Base-by-base conservation (phyloP, 352 stramenopile genomes). In the Globisporangium heterothallicum region DNA sequence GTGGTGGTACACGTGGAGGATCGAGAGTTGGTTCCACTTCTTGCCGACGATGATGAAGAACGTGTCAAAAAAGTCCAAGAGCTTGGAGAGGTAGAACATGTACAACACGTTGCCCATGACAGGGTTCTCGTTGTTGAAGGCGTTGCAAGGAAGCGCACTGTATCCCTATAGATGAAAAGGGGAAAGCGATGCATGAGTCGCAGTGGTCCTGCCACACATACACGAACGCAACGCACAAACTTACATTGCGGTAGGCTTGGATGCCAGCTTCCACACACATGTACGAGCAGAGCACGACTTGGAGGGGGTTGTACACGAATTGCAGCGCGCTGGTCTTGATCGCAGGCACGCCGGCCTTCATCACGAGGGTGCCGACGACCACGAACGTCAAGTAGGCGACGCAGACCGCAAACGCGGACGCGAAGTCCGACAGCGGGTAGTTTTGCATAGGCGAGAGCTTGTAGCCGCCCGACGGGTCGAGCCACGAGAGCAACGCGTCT, bases 41-140 rank as follows among this genome's bases (percentile, higher is more conserved):
- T 98, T 98, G 58, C 93, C 90, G 22, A 98, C 59, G 52, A 99
- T 91, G 66, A 99, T 99, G 76, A 99, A 99, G 70, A 99, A 86
- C 30, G 92, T 97, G 75, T 97, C 91, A 53, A 72, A 70, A 52
- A 96, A 94, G 61, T 97, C 91, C 18, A 97, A 69, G 35, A 97
- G 72, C 82, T 99, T 99, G 53, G 89, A 98, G 50, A 99, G 71
- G 79, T 98, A 99, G 68, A 99, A 99, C 14, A 99, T 74, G 86
- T 97, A 99, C 10, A 99, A 61, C 22, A 99, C 66, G 66, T 97
- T 97, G 52, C 78, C 89, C 65, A 99, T 83, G 44, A 97, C 73
- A 2, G 95, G 94, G 58, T 97, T 92, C 40, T 81, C 68, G 13
- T 68, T 61, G 61, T 91, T 80, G 67, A 91, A 98, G 19, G 70